phyloP scores from a whole-genome alignment of 345 rosid species.

The Citropsis articulata region DNA sequence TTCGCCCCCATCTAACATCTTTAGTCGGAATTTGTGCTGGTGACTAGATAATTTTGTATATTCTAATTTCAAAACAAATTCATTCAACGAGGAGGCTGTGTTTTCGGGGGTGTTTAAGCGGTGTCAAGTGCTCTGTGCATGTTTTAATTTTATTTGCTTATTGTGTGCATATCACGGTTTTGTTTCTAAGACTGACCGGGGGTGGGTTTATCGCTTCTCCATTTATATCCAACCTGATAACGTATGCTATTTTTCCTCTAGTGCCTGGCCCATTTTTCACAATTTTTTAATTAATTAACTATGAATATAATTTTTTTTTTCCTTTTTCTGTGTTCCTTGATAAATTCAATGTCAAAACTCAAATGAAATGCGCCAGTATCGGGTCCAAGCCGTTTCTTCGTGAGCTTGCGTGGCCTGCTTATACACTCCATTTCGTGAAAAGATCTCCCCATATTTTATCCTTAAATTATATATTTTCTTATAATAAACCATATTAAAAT shows the following conservation, averaged over 20 bases:
- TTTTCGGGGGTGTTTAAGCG: neutral
- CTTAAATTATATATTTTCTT: neutral
- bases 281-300: neutral
- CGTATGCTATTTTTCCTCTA: conserved; percentile 24
- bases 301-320: neutral
- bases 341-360: neutral
- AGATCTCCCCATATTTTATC: neutral
- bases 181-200: neutral
- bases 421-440: neutral
- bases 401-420: conserved; percentile 1
- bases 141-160: neutral
- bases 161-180: neutral
- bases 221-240: conserved; percentile 16
- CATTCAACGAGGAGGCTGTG: neutral
- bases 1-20: conserved; percentile 44
- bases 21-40: neutral
- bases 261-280: conserved; percentile 10
- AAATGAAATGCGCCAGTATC: neutral
- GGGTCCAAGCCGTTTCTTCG: conserved; percentile 13
- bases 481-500: neutral
- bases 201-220: neutral
- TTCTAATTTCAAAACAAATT: neutral
- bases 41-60: neutral
- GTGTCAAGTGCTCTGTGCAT: neutral
- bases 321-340: neutral